Evolutionary conservation across 495 filamentous ascomycete species (phyloP).

Genomic region (Xylaria grammica): DNA sequence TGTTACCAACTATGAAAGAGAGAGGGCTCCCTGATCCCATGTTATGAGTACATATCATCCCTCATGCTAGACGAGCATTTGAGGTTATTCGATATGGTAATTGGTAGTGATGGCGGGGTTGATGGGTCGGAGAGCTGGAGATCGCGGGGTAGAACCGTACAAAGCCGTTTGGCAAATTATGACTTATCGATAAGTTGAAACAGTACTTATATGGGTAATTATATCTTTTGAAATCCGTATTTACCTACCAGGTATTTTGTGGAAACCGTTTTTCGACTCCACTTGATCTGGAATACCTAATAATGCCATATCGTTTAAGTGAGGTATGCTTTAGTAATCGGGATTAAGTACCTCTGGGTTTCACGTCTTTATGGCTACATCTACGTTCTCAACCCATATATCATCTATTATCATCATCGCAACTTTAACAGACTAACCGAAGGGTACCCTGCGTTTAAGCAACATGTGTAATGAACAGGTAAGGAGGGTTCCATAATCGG

Average conservation of each 20-base stretch:
- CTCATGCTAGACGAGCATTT: too few species aligned
- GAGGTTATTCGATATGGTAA: too few species aligned
- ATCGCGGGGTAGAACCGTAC: slow-evolving; percentile 19
- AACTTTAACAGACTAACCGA: too few species aligned
- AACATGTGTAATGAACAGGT: too few species aligned
- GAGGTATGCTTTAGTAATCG: not conserved
- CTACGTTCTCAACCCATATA: too few species aligned
- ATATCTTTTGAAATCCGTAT: not conserved
- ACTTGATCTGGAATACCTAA: not conserved
- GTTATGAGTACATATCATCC: too few species aligned
- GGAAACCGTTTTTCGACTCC: too few species aligned
- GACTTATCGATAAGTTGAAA: slow-evolving; percentile 6
- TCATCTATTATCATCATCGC: too few species aligned
- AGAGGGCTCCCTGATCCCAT: too few species aligned
- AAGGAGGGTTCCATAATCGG: too few species aligned
- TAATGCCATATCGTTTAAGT: not conserved
- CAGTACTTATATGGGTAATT: not conserved
- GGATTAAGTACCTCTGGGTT: not conserved
- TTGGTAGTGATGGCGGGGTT: slow-evolving; percentile 16
- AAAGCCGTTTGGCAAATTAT: slow-evolving; percentile 2
- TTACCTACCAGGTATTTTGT: not conserved
- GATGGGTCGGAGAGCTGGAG: slow-evolving; percentile 17
- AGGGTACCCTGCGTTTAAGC: too few species aligned
- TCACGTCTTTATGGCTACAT: not conserved
- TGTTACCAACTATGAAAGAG: too few species aligned